Evolutionary conservation across 2,329 filamentous ascomycete genomes (phyloP), one percentile per base, ranked within the genome.

Genomic region (Nigrospora osmanthi): DNA sequence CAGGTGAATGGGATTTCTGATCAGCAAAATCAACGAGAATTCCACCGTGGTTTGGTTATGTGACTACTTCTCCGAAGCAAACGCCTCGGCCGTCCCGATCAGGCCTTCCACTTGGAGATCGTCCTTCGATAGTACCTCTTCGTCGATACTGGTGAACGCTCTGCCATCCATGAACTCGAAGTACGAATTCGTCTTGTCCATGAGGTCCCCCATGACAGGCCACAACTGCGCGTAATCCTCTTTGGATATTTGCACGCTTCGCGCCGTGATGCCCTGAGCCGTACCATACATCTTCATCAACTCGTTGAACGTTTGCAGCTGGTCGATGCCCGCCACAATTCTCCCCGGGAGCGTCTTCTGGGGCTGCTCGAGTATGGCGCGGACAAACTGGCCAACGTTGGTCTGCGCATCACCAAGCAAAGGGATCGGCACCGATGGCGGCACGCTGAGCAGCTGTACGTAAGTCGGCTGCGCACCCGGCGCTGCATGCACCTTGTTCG

Each of bases 281-380:
- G 48, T 46, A 3, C 56, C 56, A 62, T 62, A 68, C 3, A 47
- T 35, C 33, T 59, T 45, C 11, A 67, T 47, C 35, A 66, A 32
- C 9, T 61, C 57, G 0, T 54, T 58, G 0, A 50, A 52, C 1
- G 57, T 61, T 6, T 51, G 48, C 7, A 36, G 38, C 40, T 60
- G 60, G 3, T 47, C 51, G 5, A 44, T 41, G 0, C 53, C 63
- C 4, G 62, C 43, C 7, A 67, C 64, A 19, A 60, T 56, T 11
- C 17, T 7, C 7, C 19, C 37, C 6, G 37, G 37, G 7, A 38
- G 31, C n/a, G 42, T 34, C 41, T 40, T 47, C 28, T 32, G 36
- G 6, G 13, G 19, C 4, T 43, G 32, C 31, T 28, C 19, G n/a
- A 47, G 33, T 16, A 47, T 45, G 35, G 39, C 33, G 10, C 33